Evolutionary conservation across 129 eudicot genomes (phyloP).

Genomic region (Pittosporum tobira): DNA sequence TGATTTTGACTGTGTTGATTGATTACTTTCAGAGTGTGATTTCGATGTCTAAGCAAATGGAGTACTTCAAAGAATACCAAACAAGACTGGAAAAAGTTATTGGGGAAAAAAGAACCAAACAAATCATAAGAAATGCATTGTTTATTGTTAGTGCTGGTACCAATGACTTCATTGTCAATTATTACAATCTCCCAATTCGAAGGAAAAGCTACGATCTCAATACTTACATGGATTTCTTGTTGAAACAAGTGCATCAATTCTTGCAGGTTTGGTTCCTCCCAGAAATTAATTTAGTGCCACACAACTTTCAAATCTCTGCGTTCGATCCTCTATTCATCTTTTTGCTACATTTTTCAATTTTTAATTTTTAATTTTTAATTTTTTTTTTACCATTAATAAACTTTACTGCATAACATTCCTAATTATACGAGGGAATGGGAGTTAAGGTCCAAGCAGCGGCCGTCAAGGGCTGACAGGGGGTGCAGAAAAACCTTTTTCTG

Average conservation of each 20-base stretch:
- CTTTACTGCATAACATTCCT: too few relatives aligned
- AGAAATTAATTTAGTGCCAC: background rate
- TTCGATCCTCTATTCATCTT: background rate
- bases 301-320: background rate
- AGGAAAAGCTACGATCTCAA: slow-evolving; percentile 43
- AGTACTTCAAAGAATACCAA: slow-evolving; percentile 52
- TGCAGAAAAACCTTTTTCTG: too few relatives aligned
- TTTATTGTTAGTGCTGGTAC: slow-evolving; percentile 66
- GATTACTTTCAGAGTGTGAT: slow-evolving; percentile 52
- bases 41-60: slow-evolving; percentile 43
- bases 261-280: slow-evolving; percentile 33
- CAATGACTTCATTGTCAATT: slow-evolving; percentile 66
- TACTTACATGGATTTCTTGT: slow-evolving; percentile 39
- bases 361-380: too few relatives aligned
- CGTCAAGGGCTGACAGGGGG: too few relatives aligned
- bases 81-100: slow-evolving; percentile 20
- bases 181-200: slow-evolving; percentile 48
- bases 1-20: slow-evolving; percentile 8
- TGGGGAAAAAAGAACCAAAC: slow-evolving; percentile 41
- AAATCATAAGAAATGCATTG: slow-evolving; percentile 39
- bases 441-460: too few relatives aligned
- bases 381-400: too few relatives aligned
- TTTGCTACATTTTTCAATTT: background rate
- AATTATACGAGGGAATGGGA: too few relatives aligned
- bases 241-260: slow-evolving; percentile 32